Evolutionary conservation across 805 yeast genomes (phyloP).

Genomic region (Candida maltosa): DNA sequence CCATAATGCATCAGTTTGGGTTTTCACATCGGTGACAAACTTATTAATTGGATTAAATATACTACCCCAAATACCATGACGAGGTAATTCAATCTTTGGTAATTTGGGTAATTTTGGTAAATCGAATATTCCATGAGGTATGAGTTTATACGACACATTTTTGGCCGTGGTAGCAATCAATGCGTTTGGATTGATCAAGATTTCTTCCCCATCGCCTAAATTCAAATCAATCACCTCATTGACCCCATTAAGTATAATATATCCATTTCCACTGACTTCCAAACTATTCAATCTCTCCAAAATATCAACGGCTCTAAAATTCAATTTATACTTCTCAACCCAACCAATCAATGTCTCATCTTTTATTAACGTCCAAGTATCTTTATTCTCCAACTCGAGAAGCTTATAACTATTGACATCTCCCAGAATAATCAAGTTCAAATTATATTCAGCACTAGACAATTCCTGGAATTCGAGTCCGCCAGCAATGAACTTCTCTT

Average conservation of each 20-base stretch:
- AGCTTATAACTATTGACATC: constrained; percentile 35
- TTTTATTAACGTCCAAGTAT: constrained; percentile 40
- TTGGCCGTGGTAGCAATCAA: constrained; percentile 29
- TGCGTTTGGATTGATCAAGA: constrained; percentile 36
- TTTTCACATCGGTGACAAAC: neutral
- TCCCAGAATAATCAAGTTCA: constrained; percentile 27
- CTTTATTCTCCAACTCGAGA: constrained; percentile 32
- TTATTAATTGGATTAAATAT: neutral
- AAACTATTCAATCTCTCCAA: constrained; percentile 21
- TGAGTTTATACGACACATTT: constrained; percentile 5
- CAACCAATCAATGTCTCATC: constrained; percentile 42
- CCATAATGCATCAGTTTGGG: neutral
- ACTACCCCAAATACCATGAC: constrained; percentile 3
- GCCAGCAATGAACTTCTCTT: neutral
- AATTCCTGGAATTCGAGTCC: constrained; percentile 9
- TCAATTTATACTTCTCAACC: constrained; percentile 37
- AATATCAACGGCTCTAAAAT: constrained; percentile 10
- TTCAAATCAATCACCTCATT: constrained; percentile 37
- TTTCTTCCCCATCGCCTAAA: constrained; percentile 31
- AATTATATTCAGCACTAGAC: constrained; percentile 10
- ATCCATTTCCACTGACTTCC: constrained; percentile 36
- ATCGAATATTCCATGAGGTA: constrained; percentile 1
- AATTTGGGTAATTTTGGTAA: neutral
- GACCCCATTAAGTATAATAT: constrained; percentile 34
- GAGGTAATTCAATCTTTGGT: constrained; percentile 1